Evolutionary conservation across 495 filamentous ascomycete species (phyloP), one percentile per base, ranked within the genome.

Genomic region (Xylaria venustula): DNA sequence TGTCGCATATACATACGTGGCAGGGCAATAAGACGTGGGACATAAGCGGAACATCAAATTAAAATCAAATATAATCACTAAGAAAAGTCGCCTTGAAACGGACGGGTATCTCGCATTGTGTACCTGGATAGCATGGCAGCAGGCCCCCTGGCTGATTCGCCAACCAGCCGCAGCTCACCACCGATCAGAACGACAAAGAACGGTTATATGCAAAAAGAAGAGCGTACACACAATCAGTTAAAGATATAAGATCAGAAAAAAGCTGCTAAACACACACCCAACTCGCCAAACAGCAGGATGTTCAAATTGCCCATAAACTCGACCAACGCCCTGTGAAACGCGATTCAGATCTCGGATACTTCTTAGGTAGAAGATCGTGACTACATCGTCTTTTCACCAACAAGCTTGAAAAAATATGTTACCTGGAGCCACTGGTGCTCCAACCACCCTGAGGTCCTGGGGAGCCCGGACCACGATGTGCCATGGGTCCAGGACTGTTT

Each of bases 401-500:
- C 14, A 45, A 20, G 26, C 28, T 11, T 25, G 15, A 32, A 11
- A 20, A 2, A 40, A 1, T 23, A 3, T 48, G 20, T 26, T 61
- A 48, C 49, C 58, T 19, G 28, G 50, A 28, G 14, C 44, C 47
- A 7, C 32, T 20, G 26, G 40, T 25, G 36, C 50, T 59, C 56
- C 46, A 60, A 11, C 54, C 54, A 19, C 61, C 50, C 7, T 51
- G 61, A 7, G 62, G 64, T 36, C 41, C 42, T 23, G 60, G 63
- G 6, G 62, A 63, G 20, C 60, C 56, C 11, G 66, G 65, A 7
- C 65, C 65, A 8, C 36, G 62, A 46, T 32, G 50, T 1, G 56
- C 12, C 56, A 59, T 50, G n/a, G 58, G 54, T 12, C 55, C 62
- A 9, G 63, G 63, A 19, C 62, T 60, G 23, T 61, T 69, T 25